Base-by-base conservation (phyloP, 768 basidiomycete species). In the Amanita jacksonii region DNA sequence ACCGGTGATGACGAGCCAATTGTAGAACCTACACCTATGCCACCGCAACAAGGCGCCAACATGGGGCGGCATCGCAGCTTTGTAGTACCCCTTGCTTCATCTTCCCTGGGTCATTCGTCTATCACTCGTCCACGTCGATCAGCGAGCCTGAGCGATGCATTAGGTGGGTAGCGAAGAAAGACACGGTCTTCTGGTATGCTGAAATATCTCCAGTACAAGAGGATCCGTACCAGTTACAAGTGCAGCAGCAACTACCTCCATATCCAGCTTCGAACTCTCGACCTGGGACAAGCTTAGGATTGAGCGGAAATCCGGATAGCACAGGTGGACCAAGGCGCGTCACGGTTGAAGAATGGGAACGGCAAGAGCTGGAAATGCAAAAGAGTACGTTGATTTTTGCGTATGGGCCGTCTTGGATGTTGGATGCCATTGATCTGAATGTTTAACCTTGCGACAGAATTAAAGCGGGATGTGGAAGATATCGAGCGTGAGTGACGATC, bases 61-160 rank as follows among this genome's bases (percentile, higher is more conserved):
- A 46, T 54, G 39, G 45, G 48, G 13, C 49, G 33, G 24, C 53
- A 50, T 23, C 45, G 30, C 33, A 48, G 34, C 36, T 46, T 33
- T 27, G 55, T 57, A 33, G 46, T 51, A 8, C 52, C 51, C 25
- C 46, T 46, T 27, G 57, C 55, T 48, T 61, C 42, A 47, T 53
- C 53, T 43, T 49, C 54, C 2, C 55, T 72, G 20, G 55, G 56
- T 32, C 63, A 65, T 45, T 73, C 74, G 23, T 64, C 66, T 8
- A 64, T 52, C 46, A 67, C 68, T n/a, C 74, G 83, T 28, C 75
- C 81, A 38, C 68, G 85, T 45, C 72, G 85, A 44, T 86, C 84
- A n/a, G 81, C 81, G 12, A 85, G 84, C 57, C 63, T 87, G 39
- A 86, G 82, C 53, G 82, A 86, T 55, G 76, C 78, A 22, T 56